Base-by-base conservation (phyloP, 352 stramenopile species). In the Globisporangium ultimum region DNA sequence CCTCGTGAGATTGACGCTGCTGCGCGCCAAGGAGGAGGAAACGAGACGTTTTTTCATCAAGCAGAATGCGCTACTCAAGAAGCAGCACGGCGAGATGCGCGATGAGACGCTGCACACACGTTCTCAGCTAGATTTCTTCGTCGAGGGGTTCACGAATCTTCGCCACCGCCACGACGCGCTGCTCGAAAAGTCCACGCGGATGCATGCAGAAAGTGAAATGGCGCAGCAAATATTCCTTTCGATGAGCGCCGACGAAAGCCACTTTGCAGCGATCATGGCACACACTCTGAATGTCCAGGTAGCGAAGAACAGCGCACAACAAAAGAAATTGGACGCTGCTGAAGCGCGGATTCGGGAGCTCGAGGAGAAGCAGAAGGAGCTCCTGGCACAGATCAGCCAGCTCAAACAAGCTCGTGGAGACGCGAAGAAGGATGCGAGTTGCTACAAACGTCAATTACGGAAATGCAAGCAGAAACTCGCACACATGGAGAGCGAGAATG, bases 81-180 rank as follows among this genome's bases (percentile, higher is more conserved):
- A 71, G 9, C 68, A 89, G 48, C 71, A 89, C 56, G 64, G 66
- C 2, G 64, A 84, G 20, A 88, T 92, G 75, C 73, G 74, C 55
- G 61, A 67, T 1, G 78, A 88, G 55, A 78, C 80, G 55, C 65
- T 88, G 17, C 80, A 89, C 48, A 91, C 79, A 0, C 70, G 77
- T 18, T 64, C 51, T 3, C 83, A 93, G 55, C 75, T 93, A 45
- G 79, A 82, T 28, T 91, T 93, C 68, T 93, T 93, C 46, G 75
- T 93, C 34, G 71, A 88, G 2, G 83, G 83, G 1, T 91, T 89
- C 41, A 80, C 78, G 13, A 88, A 89, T 40, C 48, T 93, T 18
- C 62, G 83, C 2, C 60, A 67, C n/a, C 75, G 80, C 17, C 83
- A 91, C 58, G 83, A 93, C 41, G 71, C 73, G 2, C 53, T 91